phyloP scores from a whole-genome alignment of 2,329 filamentous ascomycete genomes.

The Amauroascus verrucosus region DNA sequence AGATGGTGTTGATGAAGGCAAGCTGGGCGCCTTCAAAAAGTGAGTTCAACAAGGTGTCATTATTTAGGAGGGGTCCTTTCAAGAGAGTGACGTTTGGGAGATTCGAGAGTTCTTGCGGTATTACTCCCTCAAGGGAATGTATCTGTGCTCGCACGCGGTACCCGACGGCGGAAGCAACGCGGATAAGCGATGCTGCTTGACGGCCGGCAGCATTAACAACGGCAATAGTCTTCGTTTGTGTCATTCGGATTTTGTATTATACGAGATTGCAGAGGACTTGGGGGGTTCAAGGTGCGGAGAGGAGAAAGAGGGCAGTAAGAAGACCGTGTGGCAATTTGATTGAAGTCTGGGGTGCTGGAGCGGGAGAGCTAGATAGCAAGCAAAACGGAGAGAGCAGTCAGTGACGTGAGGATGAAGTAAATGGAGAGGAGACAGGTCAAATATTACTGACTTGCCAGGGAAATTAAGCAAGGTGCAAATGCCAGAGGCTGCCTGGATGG shows the following conservation, averaged over 20 bases:
- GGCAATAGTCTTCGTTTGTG: conserved; percentile 61
- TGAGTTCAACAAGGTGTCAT: conserved; percentile 59
- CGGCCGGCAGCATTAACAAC: conserved; percentile 93
- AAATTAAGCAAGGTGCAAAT: background rate
- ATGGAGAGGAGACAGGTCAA: background rate
- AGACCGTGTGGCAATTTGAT: no score
- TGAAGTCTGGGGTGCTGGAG: no score
- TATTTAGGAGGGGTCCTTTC: conserved; percentile 58
- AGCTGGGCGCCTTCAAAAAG: conserved; percentile 77
- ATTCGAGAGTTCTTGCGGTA: conserved; percentile 72
- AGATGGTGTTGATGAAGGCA: conserved; percentile 96
- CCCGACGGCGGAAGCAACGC: conserved; percentile 84
- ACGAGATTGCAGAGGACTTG: background rate
- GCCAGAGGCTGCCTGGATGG: background rate
- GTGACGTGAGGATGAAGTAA: background rate
- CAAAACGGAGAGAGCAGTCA: background rate
- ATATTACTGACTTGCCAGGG: background rate
- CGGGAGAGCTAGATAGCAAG: background rate
- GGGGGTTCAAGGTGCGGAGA: background rate
- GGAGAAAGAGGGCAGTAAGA: no score
- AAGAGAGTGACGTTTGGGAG: conserved; percentile 71
- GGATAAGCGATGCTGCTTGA: conserved; percentile 89
- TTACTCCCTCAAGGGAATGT: conserved; percentile 73
- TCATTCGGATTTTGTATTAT: conserved; percentile 25
- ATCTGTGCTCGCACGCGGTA: conserved; percentile 90